Conservation (phyloP, 2,329 filamentous ascomycete genomes). For the Colletotrichum phormii region DNA sequence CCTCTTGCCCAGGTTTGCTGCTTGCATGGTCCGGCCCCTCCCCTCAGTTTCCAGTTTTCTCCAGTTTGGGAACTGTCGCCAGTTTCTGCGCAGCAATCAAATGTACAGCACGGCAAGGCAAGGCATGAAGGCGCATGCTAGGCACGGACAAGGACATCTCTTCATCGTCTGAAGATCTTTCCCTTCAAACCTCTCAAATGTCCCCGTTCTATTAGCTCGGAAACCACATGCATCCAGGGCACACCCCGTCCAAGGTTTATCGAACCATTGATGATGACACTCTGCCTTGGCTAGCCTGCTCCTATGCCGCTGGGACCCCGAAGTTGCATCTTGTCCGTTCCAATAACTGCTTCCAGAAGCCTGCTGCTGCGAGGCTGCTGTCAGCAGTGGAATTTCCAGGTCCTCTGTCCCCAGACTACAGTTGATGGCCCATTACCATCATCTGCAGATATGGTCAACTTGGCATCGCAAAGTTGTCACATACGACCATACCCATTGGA, state of each 20-base stretch:
- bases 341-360: constrained; percentile 1
- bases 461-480: rapidly evolving
- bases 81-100: neutral
- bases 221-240: constrained; percentile 3
- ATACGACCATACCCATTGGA: no score
- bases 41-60: neutral
- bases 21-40: neutral
- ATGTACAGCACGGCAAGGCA: neutral
- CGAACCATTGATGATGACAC: neutral
- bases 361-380: neutral
- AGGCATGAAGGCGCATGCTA: neutral
- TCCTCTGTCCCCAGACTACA: neutral
- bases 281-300: neutral
- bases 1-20: neutral
- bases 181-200: neutral
- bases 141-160: neutral
- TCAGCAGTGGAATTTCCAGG: neutral
- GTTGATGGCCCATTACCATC: no score
- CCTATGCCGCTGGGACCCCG: neutral
- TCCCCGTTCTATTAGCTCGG: neutral
- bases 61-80: neutral
- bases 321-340: neutral
- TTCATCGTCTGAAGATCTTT: neutral
- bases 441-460: no score
- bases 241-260: neutral